phyloP scores from a whole-genome alignment of 176 grass and related monocot genomes.

The Hordeum marinum region DNA sequence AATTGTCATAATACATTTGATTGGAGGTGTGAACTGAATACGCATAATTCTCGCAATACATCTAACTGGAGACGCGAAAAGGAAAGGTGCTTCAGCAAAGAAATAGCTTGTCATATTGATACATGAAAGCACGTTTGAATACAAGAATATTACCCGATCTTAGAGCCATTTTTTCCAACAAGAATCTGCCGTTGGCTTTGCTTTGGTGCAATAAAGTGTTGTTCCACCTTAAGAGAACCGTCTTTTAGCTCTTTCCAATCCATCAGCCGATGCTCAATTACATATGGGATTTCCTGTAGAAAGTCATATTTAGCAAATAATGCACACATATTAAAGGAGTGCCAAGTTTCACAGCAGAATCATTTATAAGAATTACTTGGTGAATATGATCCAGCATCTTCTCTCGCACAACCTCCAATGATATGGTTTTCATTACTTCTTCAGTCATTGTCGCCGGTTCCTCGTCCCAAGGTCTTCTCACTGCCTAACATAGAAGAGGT shows the following conservation, averaged over 20 bases:
- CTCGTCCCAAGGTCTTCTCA: slow-evolving; percentile 94
- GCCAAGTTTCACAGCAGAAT: slow-evolving; percentile 8
- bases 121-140: not conserved
- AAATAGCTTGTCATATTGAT: not conserved
- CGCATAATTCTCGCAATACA: not conserved
- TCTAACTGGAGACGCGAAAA: not conserved
- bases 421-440: slow-evolving; percentile 93
- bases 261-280: slow-evolving; percentile 91
- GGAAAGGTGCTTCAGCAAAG: not conserved
- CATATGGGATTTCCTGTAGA: slow-evolving; percentile 89
- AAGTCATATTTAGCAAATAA: slow-evolving; percentile 22
- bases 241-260: slow-evolving; percentile 94
- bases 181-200: slow-evolving; percentile 91
- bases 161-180: slow-evolving; percentile 98
- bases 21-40: not conserved
- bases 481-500: slow-evolving; percentile 55
- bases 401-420: slow-evolving; percentile 92
- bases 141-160: slow-evolving; percentile 75
- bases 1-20: not conserved
- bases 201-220: slow-evolving; percentile 92
- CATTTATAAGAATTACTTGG: slow-evolving; percentile 50
- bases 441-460: slow-evolving; percentile 80
- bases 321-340: slow-evolving; percentile 7
- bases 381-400: slow-evolving; percentile 95
- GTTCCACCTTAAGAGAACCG: slow-evolving; percentile 94